phyloP scores from a whole-genome alignment of 176 grass and related monocot genomes.

The Musa itinerans region DNA sequence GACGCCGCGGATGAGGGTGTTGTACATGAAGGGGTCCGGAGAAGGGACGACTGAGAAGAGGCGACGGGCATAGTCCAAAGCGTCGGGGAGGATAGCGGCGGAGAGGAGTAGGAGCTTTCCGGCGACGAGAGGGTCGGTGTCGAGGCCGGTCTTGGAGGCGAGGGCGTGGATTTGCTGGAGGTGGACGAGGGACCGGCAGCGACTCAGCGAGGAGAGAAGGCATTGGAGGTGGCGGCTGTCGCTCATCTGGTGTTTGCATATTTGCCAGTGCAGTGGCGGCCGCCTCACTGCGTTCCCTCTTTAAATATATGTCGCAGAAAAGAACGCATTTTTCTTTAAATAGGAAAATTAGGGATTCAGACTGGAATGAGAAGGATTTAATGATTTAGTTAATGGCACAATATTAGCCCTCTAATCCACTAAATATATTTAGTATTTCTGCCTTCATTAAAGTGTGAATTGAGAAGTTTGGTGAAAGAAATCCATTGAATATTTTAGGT shows the following conservation, averaged over 20 bases:
- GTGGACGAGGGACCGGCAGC: constrained; percentile 10
- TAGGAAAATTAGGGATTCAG: no score
- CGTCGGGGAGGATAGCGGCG: constrained; percentile 12
- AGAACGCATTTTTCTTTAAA: no score
- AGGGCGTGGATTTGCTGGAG: constrained; percentile 18
- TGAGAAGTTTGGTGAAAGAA: no score
- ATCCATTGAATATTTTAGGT: no score
- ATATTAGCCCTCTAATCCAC: no score
- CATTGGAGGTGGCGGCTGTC: not conserved
- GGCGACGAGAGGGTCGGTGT: constrained; percentile 5
- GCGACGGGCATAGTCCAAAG: constrained; percentile 13
- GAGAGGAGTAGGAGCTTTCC: constrained; percentile 20
- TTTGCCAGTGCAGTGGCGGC: not conserved
- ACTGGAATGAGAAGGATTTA: no score
- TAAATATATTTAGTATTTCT: no score
- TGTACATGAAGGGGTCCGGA: constrained; percentile 28
- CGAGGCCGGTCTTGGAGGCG: constrained; percentile 14
- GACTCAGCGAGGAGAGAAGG: constrained; percentile 5
- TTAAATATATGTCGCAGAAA: no score
- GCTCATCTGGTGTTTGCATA: constrained; percentile 4
- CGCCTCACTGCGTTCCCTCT: no score
- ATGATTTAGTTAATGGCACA: no score
- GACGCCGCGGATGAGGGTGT: constrained; percentile 26
- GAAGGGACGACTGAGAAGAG: constrained; percentile 13
- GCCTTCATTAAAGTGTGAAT: no score